Evolutionary conservation across 768 basidiomycete genomes (phyloP), one percentile per base, ranked within the genome.

Genomic region (Mycena capillaripes): DNA sequence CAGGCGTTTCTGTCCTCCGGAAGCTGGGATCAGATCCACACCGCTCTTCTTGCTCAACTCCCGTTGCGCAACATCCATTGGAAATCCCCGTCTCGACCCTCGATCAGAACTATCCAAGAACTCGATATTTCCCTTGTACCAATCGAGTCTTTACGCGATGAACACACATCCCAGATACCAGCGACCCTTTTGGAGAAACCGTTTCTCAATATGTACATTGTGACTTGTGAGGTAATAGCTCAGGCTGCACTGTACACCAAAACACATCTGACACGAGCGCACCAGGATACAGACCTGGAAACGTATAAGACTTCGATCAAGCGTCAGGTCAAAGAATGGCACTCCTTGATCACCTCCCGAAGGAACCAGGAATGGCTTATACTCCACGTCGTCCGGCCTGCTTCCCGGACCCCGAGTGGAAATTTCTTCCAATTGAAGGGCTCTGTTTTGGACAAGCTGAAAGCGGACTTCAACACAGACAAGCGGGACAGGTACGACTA

Each of bases 331-430:
- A 94, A 95, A 76, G 96, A 98, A 70, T 99, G 98, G 98, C 92
- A 95, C 69, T 85, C 86, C 3, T 79, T 86, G 2, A 84, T 96
- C 42, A 82, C 86, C 29, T 82, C 89, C 53, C 87, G 92, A 74
- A 96, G 92, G 82, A 91, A 94, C 77, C 95, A 97, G 79, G 97
- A 98, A 82, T 98, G 97, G 94, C 84, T 98, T 65, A 93, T 99
- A 71, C 85, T 97, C 9, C 93, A 98, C 75, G 89, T 98, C 57
- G 89, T 95, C 55, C 88, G 91, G 50, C 91, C 93, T 17, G 93
- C 95, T 78, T 82, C 87, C 21, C 89, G 89, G 76, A 83, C 86
- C 14, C 83, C 85, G 17, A 84, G 88, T 48, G 90, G 89, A 17
- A 91, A 90, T 76, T 89, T 95, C 81, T 98, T 94, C 83, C 94